Evolutionary conservation across 1,139 yeast genomes (phyloP).

Genomic region (Geotrichum cucujoidarum): DNA sequence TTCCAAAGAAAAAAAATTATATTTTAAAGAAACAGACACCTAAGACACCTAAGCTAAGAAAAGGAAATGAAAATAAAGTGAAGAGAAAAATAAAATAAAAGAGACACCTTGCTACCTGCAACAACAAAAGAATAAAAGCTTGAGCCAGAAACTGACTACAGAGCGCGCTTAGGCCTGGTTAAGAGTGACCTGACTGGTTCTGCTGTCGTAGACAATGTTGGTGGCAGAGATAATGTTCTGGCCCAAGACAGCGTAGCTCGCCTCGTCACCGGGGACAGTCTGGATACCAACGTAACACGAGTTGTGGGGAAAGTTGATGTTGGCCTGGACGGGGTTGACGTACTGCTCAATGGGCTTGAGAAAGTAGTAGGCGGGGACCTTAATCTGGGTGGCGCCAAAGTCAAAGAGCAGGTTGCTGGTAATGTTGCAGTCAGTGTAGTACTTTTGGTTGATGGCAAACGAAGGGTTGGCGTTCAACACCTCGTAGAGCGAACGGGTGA

Average conservation of each 20-base stretch:
- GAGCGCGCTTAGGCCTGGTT: constrained; percentile 43
- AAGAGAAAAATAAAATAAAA: no score
- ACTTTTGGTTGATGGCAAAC: constrained; percentile 35
- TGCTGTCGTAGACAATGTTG: constrained; percentile 53
- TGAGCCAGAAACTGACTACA: not conserved
- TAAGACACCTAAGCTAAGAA: no score
- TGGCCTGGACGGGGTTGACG: constrained; percentile 33
- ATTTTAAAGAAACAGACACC: no score
- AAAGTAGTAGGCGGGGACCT: constrained; percentile 46
- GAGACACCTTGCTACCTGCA: no score
- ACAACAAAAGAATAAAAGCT: not conserved
- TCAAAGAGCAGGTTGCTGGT: constrained; percentile 40
- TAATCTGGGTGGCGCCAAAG: constrained; percentile 44
- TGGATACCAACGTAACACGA: constrained; percentile 38
- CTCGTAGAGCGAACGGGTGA: constrained; percentile 35
- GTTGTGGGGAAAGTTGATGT: constrained; percentile 36
- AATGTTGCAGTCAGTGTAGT: constrained; percentile 39
- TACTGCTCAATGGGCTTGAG: constrained; percentile 37
- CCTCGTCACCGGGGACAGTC: constrained; percentile 28
- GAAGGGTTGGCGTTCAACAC: constrained; percentile 39
- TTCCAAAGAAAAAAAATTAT: no score
- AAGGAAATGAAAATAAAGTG: no score
- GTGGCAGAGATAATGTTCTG: constrained; percentile 52
- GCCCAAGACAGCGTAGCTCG: constrained; percentile 39
- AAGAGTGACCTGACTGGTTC: constrained; percentile 46